phyloP scores from a whole-genome alignment of 345 rosid genomes.

The Moricandia arvensis region DNA sequence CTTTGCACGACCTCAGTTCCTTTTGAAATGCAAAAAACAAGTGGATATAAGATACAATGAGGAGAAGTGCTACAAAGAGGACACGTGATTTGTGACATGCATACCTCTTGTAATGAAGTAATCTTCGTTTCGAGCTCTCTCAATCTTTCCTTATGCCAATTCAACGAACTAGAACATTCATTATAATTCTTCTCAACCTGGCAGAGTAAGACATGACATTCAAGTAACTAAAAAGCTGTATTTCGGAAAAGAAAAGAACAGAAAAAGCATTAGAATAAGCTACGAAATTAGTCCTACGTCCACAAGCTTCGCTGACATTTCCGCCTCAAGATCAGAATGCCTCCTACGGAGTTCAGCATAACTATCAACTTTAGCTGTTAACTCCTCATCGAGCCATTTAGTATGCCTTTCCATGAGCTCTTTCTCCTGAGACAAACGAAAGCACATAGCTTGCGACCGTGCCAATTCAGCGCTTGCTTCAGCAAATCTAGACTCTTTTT shows the following conservation, averaged over 20 bases:
- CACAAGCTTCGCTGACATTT: conserved; percentile 71
- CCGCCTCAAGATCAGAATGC: conserved; percentile 71
- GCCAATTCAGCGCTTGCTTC: conserved; percentile 68
- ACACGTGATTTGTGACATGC: conserved; percentile 1
- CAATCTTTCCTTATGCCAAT: conserved; percentile 74
- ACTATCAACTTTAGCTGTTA: conserved; percentile 67
- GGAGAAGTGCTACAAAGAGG: background rate
- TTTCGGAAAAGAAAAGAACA: background rate
- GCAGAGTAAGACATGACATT: background rate
- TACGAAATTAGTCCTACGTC: conserved; percentile 49
- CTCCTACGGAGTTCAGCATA: conserved; percentile 59
- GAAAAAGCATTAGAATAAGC: background rate
- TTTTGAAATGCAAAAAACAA: conserved; percentile 34
- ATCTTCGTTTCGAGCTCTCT: conserved; percentile 65
- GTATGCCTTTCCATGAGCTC: conserved; percentile 89
- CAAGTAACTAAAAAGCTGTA: background rate
- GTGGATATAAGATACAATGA: background rate
- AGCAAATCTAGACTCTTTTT: conserved; percentile 64
- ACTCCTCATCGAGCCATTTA: conserved; percentile 85
- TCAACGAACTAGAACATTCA: conserved; percentile 64
- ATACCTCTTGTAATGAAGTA: conserved; percentile 65
- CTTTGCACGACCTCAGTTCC: conserved; percentile 74
- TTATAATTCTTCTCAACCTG: conserved; percentile 63
- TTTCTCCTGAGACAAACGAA: conserved; percentile 92
- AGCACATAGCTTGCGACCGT: conserved; percentile 56